Evolutionary conservation across 2,329 filamentous ascomycete species (phyloP), one percentile per base, ranked within the genome.

Genomic region (Ophiocordyceps australis): DNA sequence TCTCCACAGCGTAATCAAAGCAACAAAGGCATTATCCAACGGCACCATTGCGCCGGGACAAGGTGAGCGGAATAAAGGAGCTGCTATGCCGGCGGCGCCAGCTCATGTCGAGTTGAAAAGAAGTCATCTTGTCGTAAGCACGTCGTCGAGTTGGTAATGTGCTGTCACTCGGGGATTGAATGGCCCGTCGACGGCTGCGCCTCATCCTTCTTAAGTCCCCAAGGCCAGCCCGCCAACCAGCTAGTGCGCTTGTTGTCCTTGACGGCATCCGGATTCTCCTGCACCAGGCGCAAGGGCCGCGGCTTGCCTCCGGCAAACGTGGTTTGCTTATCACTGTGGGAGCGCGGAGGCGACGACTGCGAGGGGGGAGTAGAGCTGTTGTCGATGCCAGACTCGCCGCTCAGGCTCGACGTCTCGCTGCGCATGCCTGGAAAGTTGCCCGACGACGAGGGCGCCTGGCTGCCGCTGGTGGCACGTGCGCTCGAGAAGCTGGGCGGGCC

Each of bases 201-300:
- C 22, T 63, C 61, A 25, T 67, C 61, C 49, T 65, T 66, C 49
- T 59, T 62, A 21, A 22, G 34, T 15, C 41, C 45, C 43, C 55
- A 58, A 42, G 47, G 50, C 67, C 69, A 74, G 9, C 67, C 67
- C 30, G 74, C 62, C 32, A 50, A 52, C 72, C 72, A 76, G 46
- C 68, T 75, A 13, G 59, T 55, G 24, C 72, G 55, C 54, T 74
- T 75, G 40, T 62, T 64, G 28, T 52, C 45, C 38, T 60, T 58
- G 32, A 57, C 50, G 3, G 43, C 44, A 26, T 67, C 65, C 14
- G 52, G 47, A 36, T 75, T 75, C 53, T 92, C 81, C 50, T 89
- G 79, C 24, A 95, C 83, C 17, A 98, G 62, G 11, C 86, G 66
- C 35, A 98, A 57, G 6, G 86, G 86, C 19, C 85, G 67, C 30